Evolutionary conservation across 139 green algal genomes (phyloP).

Genomic region (Chlorella sp.): DNA sequence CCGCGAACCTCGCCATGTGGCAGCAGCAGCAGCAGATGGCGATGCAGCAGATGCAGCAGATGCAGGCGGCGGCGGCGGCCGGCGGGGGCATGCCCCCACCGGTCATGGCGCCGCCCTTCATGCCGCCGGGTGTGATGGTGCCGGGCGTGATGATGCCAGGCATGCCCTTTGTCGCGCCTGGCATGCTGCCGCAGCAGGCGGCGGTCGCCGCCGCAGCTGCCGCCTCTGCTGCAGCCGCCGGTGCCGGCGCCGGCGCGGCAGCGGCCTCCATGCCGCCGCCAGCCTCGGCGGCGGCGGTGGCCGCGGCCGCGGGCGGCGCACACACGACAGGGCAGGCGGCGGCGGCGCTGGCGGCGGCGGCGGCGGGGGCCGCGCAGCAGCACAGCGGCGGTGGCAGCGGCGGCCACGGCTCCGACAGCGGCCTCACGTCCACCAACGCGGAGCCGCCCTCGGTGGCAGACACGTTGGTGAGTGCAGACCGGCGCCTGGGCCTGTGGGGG

Average conservation of each 20-base stretch:
- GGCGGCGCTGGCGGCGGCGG: too few relatives aligned
- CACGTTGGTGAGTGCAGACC: too few relatives aligned
- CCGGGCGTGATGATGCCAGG: conserved; percentile 6
- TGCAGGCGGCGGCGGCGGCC: conserved; percentile 24
- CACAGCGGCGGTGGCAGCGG: too few relatives aligned
- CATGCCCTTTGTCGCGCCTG: conserved; percentile 23
- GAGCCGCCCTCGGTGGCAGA: too few relatives aligned
- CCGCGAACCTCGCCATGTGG: background rate
- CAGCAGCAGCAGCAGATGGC: conserved; percentile 29
- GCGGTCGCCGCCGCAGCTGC: too few relatives aligned
- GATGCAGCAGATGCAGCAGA: too few relatives aligned
- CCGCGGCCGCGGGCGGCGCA: too few relatives aligned
- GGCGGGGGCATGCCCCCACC: conserved; percentile 18
- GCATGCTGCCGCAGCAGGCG: conserved; percentile 1
- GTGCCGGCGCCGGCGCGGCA: background rate
- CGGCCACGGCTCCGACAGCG: too few relatives aligned
- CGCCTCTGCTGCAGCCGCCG: conserved; percentile 8
- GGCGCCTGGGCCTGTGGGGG: too few relatives aligned
- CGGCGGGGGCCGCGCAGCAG: too few relatives aligned
- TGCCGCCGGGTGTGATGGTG: conserved; percentile 13
- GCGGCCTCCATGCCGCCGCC: background rate
- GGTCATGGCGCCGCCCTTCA: conserved; percentile 11
- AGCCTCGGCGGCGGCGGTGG: background rate
- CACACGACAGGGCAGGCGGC: too few relatives aligned
- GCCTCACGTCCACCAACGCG: too few relatives aligned